Conservation (phyloP, 371 early-diverging fungal genomes). For the Rhizopus arrhizus region DNA sequence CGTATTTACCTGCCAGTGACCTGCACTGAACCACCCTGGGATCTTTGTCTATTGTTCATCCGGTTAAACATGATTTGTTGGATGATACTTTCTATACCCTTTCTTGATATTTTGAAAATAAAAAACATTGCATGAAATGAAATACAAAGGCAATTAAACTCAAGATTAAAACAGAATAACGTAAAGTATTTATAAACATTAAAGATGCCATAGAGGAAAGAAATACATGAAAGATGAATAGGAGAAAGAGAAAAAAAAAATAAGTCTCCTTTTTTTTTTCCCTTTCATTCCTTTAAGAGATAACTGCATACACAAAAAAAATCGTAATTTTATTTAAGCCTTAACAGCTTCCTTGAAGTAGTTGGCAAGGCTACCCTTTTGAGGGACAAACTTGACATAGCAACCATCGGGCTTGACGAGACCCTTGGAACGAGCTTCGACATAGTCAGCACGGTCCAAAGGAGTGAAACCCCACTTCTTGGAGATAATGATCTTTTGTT, state of each 20-base stretch:
- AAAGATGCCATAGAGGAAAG: conserved; percentile 3
- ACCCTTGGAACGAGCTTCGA: conserved; percentile 79
- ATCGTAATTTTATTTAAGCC: conserved; percentile 32
- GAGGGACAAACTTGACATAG: conserved; percentile 95
- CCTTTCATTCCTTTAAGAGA: neutral
- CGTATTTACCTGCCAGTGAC: conserved; percentile 43
- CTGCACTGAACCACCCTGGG: conserved; percentile 36
- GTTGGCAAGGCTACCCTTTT: conserved; percentile 84
- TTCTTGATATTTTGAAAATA: conserved; percentile 30
- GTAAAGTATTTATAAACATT: conserved; percentile 21
- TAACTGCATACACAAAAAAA: conserved; percentile 4
- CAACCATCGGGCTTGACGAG: conserved; percentile 93
- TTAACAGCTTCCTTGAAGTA: conserved; percentile 51
- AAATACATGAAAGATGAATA: neutral
- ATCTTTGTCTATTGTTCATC: conserved; percentile 24
- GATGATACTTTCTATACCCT: conserved; percentile 16
- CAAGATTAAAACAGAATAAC: conserved; percentile 19
- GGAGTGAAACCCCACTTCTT: conserved; percentile 99
- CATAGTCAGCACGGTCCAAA: conserved; percentile 92
- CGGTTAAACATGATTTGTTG: neutral
- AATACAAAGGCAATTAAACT: conserved; percentile 24
- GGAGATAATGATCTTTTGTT: conserved; percentile 98
- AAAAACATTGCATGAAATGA: conserved; percentile 39
- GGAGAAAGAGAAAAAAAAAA: conserved; percentile 5
- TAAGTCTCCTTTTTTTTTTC: neutral